These are phyloP conservation scores for Pseudotsuga menziesii DNA, from an alignment of 75 land plant genomes.

Conservation along the genomic window DNA sequence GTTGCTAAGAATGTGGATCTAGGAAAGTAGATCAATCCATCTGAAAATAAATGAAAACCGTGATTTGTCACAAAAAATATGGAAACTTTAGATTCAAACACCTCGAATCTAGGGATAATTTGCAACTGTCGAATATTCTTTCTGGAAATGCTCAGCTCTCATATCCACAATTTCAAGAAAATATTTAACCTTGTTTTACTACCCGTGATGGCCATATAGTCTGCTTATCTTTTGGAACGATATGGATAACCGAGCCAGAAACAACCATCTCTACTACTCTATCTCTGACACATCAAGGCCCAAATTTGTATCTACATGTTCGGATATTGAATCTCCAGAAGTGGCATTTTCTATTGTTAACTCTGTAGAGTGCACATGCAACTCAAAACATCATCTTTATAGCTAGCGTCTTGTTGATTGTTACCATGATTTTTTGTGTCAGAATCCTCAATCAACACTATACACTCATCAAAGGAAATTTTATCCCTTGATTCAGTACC, in stretches of 20 bases:
- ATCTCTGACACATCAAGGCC: constrained; percentile 12
- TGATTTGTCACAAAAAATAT: too few relatives aligned
- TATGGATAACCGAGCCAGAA: constrained; percentile 79
- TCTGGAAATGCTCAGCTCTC: too few relatives aligned
- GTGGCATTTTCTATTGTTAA: constrained; percentile 13
- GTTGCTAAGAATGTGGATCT: too few relatives aligned
- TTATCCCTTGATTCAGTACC: constrained; percentile 10
- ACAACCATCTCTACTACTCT: constrained; percentile 61
- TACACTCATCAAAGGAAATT: constrained; percentile 2
- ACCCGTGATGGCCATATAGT: constrained; percentile 18
- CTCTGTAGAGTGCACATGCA: constrained; percentile 7
- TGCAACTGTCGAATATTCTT: too few relatives aligned
- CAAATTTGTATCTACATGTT: constrained; percentile 20
- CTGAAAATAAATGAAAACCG: too few relatives aligned
- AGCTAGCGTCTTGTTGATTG: constrained; percentile 2
- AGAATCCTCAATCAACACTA: constrained; percentile 5
- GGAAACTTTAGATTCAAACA: too few relatives aligned
- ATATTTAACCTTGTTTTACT: too few relatives aligned
- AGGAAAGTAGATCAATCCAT: too few relatives aligned
- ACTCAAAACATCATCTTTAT: constrained; percentile 3
- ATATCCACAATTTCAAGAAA: too few relatives aligned
- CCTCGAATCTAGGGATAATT: too few relatives aligned
- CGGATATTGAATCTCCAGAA: constrained; percentile 23
- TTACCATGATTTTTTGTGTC: constrained; percentile 4
- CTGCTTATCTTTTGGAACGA: constrained; percentile 38